A percentile compares a stretch with the other conserved stretches of the same genome.
Evolutionary conservation across 2,329 filamentous ascomycete species (phyloP).

Genomic region (Cladosporium sp.): DNA sequence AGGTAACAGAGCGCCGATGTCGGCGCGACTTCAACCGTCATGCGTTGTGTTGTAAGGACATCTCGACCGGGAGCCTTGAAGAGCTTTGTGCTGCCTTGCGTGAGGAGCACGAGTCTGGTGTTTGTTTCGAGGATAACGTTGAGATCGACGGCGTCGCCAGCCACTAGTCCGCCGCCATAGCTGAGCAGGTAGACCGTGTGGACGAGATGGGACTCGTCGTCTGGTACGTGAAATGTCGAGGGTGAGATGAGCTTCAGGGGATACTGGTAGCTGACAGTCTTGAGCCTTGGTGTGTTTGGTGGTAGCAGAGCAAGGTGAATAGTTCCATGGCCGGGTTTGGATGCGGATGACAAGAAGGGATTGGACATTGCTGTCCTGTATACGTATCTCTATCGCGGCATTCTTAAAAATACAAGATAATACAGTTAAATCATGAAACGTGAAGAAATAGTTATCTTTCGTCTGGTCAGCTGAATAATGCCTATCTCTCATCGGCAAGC

Average conservation of each 20-base stretch:
- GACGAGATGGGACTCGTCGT: slow-evolving; percentile 54
- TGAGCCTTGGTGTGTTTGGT: slow-evolving; percentile 68
- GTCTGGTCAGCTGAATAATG: not conserved
- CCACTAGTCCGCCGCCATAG: slow-evolving; percentile 90
- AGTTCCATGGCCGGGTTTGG: slow-evolving; percentile 73
- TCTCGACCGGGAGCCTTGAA: slow-evolving; percentile 70
- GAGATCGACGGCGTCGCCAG: slow-evolving; percentile 78
- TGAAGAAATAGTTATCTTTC: not conserved
- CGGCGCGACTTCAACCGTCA: slow-evolving; percentile 50
- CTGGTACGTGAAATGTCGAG: slow-evolving; percentile 54
- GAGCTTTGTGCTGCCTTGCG: slow-evolving; percentile 87
- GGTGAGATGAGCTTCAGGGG: slow-evolving; percentile 92
- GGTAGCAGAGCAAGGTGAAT: slow-evolving; percentile 74
- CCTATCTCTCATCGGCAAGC: slow-evolving; percentile 2
- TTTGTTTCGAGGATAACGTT: slow-evolving; percentile 62
- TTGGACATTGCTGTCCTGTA: slow-evolving; percentile 46
- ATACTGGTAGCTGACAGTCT: slow-evolving; percentile 82
- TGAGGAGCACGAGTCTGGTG: slow-evolving; percentile 64
- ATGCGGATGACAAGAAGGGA: slow-evolving; percentile 75
- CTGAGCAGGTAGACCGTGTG: slow-evolving; percentile 84
- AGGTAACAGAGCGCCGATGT: slow-evolving; percentile 63
- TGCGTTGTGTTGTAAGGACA: slow-evolving; percentile 37
- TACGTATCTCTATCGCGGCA: slow-evolving; percentile 25
- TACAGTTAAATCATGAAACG: not conserved
- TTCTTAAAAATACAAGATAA: slow-evolving; percentile 2